phyloP scores from a whole-genome alignment of 768 basidiomycete species.

The Pleurotus djamor region DNA sequence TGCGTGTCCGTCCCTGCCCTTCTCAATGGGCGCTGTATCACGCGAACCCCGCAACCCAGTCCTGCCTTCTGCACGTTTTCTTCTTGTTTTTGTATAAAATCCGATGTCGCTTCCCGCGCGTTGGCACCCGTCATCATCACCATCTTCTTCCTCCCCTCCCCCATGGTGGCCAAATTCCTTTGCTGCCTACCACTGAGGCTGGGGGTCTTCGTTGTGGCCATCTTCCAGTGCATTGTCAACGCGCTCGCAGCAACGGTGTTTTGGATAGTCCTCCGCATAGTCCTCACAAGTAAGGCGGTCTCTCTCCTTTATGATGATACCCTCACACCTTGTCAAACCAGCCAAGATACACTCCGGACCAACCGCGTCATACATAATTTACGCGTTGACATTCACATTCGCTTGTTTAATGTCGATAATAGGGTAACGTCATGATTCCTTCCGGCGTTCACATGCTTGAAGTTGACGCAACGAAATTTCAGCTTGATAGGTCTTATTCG shows the following conservation, averaged over 20 bases:
- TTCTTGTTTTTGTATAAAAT: too few species aligned
- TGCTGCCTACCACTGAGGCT: slow-evolving; percentile 41
- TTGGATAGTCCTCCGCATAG: slow-evolving; percentile 26
- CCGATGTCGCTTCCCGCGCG: too few species aligned
- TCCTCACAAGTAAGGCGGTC: neutral
- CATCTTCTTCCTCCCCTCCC: neutral
- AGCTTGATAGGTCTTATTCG: slow-evolving; percentile 1
- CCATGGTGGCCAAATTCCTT: slow-evolving; percentile 37
- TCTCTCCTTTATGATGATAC: neutral
- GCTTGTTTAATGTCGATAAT: neutral
- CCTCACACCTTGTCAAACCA: neutral
- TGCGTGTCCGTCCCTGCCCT: neutral
- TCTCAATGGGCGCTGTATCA: neutral
- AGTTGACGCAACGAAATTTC: neutral
- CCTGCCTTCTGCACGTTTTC: too few species aligned
- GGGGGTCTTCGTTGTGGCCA: slow-evolving; percentile 28
- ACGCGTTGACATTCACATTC: neutral
- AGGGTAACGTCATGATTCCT: neutral
- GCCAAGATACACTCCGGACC: neutral
- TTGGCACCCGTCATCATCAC: neutral
- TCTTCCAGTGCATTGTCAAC: slow-evolving; percentile 34
- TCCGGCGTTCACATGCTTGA: neutral
- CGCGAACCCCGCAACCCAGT: neutral
- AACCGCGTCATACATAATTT: neutral
- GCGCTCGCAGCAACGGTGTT: slow-evolving; percentile 22